Percentiles rank a stretch among this genome's conserved stretches.
Conservation (phyloP, 2,329 filamentous ascomycete species). For the Curvularia verruculosa region DNA sequence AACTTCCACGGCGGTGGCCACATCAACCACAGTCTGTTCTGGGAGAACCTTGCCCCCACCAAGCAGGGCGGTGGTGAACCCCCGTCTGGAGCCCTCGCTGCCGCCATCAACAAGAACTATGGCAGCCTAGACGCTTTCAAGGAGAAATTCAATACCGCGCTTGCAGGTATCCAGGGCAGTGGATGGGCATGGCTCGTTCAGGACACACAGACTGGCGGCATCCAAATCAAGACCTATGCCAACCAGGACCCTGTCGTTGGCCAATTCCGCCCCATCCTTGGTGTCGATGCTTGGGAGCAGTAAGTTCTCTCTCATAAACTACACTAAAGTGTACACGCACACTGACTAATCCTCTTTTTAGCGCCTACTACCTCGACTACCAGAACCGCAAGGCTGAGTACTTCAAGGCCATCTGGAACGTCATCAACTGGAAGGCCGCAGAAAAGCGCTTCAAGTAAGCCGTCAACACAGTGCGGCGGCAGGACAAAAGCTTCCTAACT, state of each 20-base stretch:
- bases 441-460: slow-evolving; percentile 70
- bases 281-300: slow-evolving; percentile 95
- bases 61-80: slow-evolving; percentile 70
- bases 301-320: not conserved
- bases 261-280: slow-evolving; percentile 79
- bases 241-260: slow-evolving; percentile 92
- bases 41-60: slow-evolving; percentile 72
- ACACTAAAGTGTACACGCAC: not conserved
- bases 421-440: slow-evolving; percentile 93
- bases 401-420: slow-evolving; percentile 91
- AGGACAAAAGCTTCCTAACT: slow-evolving; percentile 9
- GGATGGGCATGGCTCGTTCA: slow-evolving; percentile 70
- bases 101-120: slow-evolving; percentile 65
- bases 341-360: not conserved
- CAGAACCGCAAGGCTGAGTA: slow-evolving; percentile 97
- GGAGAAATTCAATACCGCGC: slow-evolving; percentile 67
- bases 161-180: slow-evolving; percentile 69
- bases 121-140: slow-evolving; percentile 65
- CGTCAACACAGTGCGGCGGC: not conserved
- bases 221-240: slow-evolving; percentile 72
- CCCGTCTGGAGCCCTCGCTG: slow-evolving; percentile 62
- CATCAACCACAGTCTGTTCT: slow-evolving; percentile 71
- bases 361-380: slow-evolving; percentile 73
- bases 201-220: slow-evolving; percentile 64
- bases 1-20: slow-evolving; percentile 73